Base-by-base conservation (phyloP, 2,329 filamentous ascomycete genomes). In the Colletotrichum caudatum region DNA sequence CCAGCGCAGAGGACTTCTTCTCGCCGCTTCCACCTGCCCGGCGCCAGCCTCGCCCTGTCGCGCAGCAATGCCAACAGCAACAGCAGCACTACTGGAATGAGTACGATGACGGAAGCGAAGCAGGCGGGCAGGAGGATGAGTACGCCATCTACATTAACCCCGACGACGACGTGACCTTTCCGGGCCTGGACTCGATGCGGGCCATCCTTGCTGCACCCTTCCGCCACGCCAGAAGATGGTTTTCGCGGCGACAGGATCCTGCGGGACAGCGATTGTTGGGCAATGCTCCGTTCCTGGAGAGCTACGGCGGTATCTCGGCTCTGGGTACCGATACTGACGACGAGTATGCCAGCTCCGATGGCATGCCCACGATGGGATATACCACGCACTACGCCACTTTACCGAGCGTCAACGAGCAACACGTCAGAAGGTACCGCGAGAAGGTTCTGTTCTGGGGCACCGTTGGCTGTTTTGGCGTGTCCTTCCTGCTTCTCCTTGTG, bases 41-140 rank as follows among this genome's bases (percentile, higher is more conserved):
- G 26, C 53, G 63, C 26, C 46, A 80, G 3, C 77, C 79, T 12
- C 75, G 80, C 6, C 69, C 75, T 18, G 72, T 74, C 7, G 46
- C 56, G n/a, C 76, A 69, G 62, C 75, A 79, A 9, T 29, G 14
- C 14, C 33, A 56, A 20, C 53, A 56, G 33, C 33, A 79, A 62
- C 76, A 81, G 44, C 76, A 81, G 20, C 83, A 84, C 57, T 96
- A 95, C 78, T 97, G 94, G 93, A 95, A 93, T 80, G 94, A 97
- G 79, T 96, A 95, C 79, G 94, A 97, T 75, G 83, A 95, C 78
- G 93, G 92, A 11, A 94, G 93, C 78, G 92, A 94, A 66, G 83
- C 81, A 2, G 88, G 86, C 61, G 89, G 87, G 3, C 59, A 48
- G 20, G 82, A 86, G 18, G 86, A 90, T 54, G 87, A 88, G 46